phyloP scores from a whole-genome alignment of 768 basidiomycete genomes.

The Macrolepiota dolichaula region DNA sequence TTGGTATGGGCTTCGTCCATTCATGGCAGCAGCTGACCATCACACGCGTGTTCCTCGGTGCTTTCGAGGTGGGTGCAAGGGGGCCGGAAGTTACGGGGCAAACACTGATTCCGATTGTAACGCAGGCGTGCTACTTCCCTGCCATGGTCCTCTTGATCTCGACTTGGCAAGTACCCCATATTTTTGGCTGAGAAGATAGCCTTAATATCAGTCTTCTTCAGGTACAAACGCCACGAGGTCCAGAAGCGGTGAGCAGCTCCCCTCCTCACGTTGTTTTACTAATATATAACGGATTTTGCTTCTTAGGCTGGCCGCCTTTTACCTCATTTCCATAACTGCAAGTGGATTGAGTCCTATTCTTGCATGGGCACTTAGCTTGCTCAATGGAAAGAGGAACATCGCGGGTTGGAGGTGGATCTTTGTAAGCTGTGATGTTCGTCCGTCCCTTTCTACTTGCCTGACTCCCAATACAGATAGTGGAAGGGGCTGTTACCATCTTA shows the following conservation, averaged over 20 bases:
- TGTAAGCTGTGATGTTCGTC: conserved; percentile 22
- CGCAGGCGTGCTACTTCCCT: conserved; percentile 14
- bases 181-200: not conserved
- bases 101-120: not conserved
- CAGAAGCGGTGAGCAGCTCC: conserved; percentile 33
- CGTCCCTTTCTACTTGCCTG: not conserved
- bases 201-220: conserved; percentile 14
- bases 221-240: conserved; percentile 45
- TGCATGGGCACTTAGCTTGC: conserved; percentile 37
- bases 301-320: conserved; percentile 35
- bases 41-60: conserved; percentile 25
- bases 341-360: conserved; percentile 41
- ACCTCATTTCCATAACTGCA: conserved; percentile 35
- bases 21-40: conserved; percentile 25
- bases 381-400: conserved; percentile 36
- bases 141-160: conserved; percentile 14
- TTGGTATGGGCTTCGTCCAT: conserved; percentile 30
- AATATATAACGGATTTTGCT: conserved; percentile 1
- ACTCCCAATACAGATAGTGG: conserved; percentile 32
- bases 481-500: conserved; percentile 40
- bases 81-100: no score
- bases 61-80: conserved; percentile 24
- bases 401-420: conserved; percentile 52
- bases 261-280: not conserved
- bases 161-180: conserved; percentile 10